These are phyloP conservation scores for Ormosia emarginata DNA, from an alignment of 306 rosid genomes.

Conservation along the genomic window DNA sequence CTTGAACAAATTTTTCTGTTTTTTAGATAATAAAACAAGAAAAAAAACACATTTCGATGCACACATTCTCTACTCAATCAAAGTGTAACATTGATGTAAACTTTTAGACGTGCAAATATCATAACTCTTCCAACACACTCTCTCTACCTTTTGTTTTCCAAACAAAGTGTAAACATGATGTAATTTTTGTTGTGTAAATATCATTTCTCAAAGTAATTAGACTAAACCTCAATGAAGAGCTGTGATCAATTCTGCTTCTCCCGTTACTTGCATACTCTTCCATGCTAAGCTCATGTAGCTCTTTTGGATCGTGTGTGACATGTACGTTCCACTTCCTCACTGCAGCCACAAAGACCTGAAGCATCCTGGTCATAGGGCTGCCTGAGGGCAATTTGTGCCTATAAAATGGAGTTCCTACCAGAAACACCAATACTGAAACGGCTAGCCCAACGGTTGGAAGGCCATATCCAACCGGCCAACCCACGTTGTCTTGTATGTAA, in stretches of 20 bases:
- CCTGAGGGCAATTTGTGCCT: constrained; percentile 76
- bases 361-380: constrained; percentile 64
- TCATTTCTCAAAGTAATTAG: background rate
- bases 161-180: too few species aligned
- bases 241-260: constrained; percentile 46
- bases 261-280: constrained; percentile 36
- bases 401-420: constrained; percentile 56
- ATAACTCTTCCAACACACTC: too few species aligned
- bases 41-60: too few species aligned
- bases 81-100: too few species aligned
- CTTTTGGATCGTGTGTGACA: constrained; percentile 57
- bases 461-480: constrained; percentile 78
- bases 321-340: constrained; percentile 46
- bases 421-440: constrained; percentile 54
- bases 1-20: too few species aligned
- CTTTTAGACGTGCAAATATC: too few species aligned
- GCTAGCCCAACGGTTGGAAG: constrained; percentile 74
- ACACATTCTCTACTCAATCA: too few species aligned
- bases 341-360: constrained; percentile 59
- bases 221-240: constrained; percentile 51
- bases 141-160: too few species aligned
- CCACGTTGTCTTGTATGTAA: constrained; percentile 70
- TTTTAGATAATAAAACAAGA: too few species aligned
- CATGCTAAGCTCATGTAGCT: constrained; percentile 60
- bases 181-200: too few species aligned